These are phyloP conservation scores for Macrolepiota fuliginosa DNA, from an alignment of 768 basidiomycete species.

Conservation along the genomic window DNA sequence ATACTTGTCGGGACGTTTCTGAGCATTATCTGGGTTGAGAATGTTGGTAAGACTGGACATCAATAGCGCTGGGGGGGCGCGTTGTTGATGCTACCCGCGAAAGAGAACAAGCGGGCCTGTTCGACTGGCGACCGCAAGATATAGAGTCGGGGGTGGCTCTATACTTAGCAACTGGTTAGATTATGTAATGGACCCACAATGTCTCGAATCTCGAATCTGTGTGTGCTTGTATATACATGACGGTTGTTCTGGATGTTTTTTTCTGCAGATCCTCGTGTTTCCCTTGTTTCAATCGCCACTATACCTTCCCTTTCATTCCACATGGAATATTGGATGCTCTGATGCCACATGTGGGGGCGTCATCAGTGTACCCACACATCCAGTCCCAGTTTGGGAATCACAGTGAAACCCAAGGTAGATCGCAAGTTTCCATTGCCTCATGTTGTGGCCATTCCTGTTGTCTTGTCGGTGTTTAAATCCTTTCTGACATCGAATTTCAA, in stretches of 20 bases:
- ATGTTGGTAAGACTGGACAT: constrained; percentile 60
- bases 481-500: constrained; percentile 7
- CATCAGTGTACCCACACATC: not conserved
- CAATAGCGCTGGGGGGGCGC: constrained; percentile 12
- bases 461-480: not conserved
- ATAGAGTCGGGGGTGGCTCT: constrained; percentile 7
- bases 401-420: constrained; percentile 4
- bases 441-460: not conserved
- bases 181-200: constrained; percentile 15
- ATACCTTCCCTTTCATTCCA: not conserved
- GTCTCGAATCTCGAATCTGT: constrained; percentile 9
- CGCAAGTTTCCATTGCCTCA: not conserved
- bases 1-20: constrained; percentile 39
- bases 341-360: not conserved
- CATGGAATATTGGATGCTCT: not conserved
- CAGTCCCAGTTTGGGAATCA: not conserved
- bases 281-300: not conserved
- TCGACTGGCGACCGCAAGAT: constrained; percentile 11
- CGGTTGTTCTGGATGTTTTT: constrained; percentile 6
- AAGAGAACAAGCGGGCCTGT: constrained; percentile 13
- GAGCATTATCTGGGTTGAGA: constrained; percentile 50
- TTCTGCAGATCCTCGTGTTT: constrained; percentile 4
- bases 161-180: constrained; percentile 11
- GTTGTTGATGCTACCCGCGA: constrained; percentile 22
- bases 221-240: constrained; percentile 12